These are phyloP conservation scores for Ceratocystis ficicola DNA, from an alignment of 2,329 filamentous ascomycete genomes.

Conservation along the genomic window DNA sequence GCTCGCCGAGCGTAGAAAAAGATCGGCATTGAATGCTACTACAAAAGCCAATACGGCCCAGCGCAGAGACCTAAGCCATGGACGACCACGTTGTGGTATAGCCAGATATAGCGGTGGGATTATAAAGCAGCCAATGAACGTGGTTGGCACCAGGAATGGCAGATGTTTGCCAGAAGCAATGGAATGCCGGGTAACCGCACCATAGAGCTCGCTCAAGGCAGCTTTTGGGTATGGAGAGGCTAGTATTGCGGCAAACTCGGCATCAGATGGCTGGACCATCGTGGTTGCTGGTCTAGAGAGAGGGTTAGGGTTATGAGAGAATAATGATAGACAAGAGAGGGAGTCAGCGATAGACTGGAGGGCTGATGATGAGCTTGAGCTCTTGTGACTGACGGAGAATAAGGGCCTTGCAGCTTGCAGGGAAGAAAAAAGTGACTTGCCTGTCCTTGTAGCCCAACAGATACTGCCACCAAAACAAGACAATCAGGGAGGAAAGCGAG, in stretches of 20 bases:
- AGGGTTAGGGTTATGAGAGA: neutral
- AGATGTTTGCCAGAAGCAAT: constrained; percentile 32
- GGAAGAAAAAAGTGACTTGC: neutral
- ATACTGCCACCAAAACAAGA: neutral
- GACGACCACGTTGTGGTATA: constrained; percentile 45
- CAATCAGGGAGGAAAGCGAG: neutral
- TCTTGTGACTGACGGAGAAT: neutral
- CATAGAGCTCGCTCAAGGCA: constrained; percentile 28
- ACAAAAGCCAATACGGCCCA: constrained; percentile 40
- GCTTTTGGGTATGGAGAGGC: constrained; percentile 18
- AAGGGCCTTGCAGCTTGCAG: neutral
- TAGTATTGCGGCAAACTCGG: constrained; percentile 13
- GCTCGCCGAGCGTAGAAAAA: constrained; percentile 35
- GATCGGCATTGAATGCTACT: constrained; percentile 36
- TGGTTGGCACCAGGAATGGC: constrained; percentile 43
- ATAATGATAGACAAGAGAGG: neutral
- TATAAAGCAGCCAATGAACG: constrained; percentile 37
- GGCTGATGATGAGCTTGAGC: neutral
- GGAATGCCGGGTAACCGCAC: constrained; percentile 30
- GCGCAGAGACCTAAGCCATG: constrained; percentile 29
- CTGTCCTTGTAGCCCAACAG: neutral
- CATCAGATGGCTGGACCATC: constrained; percentile 11
- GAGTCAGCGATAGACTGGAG: neutral
- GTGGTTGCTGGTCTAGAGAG: neutral
- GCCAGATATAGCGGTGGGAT: constrained; percentile 44